Base-by-base conservation (phyloP, 108 stramenopile genomes). In the Nannochloropsis salina region DNA sequence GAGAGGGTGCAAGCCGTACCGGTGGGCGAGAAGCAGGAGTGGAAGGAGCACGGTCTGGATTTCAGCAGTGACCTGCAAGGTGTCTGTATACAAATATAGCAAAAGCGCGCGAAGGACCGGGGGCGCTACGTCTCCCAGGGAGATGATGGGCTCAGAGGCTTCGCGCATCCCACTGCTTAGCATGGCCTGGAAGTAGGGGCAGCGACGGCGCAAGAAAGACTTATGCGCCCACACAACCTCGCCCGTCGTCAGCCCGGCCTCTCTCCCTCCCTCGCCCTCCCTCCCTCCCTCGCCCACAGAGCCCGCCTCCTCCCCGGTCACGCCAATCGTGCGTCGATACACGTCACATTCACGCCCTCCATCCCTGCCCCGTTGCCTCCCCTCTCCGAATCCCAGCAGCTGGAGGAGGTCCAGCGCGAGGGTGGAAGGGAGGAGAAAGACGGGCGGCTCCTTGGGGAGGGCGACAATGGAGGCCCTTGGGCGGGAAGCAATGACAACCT, bases 81-180 rank as follows among this genome's bases (percentile, higher is more conserved):
- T 85, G 40, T 88, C 88, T 12, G 84, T 88, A 51, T 88, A 88
- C 41, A 88, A 10, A 40, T 88, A 88, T 10, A 80, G 80, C 31
- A 88, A 84, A 18, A 88, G 83, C 4, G 88, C 88, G 9, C 43
- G 41, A 51, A 88, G 84, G 41, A 88, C 88, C 42, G 88, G 47
- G 2, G 88, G 74, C 12, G 84, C 61, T 42, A 85, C 82, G 80
- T 88, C 88, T n/a, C 80, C 51, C 20, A 88, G 80, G 21, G 82
- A 18, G 2, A 61, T 81, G 22, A 82, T 84, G 12, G 61, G 42
- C 9, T 45, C n/a, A 2, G 84, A 61, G 12, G 84, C 82, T 44
- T 88, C 88, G 9, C 74, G 80, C 88, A 88, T 88, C 45, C 88
- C 88, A 82, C 80, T 74, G 4, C 61, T n/a, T 2, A 74, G 61